A percentile compares a stretch with the other conserved stretches of the same genome.
These are phyloP conservation scores for Vararia minispora DNA, from an alignment of 768 basidiomycete genomes.

Conservation along the genomic window DNA sequence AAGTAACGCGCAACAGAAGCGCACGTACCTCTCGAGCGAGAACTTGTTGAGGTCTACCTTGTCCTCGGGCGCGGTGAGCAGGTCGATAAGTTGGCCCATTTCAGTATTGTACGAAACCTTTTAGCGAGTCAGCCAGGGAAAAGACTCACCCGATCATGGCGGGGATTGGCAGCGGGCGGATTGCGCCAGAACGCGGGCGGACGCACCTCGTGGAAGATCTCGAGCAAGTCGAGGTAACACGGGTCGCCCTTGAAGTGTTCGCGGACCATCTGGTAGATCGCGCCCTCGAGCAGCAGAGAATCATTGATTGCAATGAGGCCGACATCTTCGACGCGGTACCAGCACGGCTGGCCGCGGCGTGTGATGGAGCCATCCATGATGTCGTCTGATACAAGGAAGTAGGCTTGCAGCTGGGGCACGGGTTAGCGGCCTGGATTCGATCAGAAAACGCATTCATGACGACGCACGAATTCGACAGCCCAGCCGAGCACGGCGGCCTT, in stretches of 20 bases:
- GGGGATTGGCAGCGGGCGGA: neutral
- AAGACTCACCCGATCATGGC: neutral
- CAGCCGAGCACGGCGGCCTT: conserved; percentile 86
- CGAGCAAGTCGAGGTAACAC: conserved; percentile 84
- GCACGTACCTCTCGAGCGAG: conserved; percentile 70
- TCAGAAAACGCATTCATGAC: neutral
- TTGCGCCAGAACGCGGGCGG: conserved; percentile 5
- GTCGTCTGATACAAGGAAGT: conserved; percentile 94
- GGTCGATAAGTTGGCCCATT: conserved; percentile 91
- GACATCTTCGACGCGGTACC: conserved; percentile 66
- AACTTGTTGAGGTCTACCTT: conserved; percentile 80
- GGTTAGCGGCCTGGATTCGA: neutral
- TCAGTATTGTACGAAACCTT: conserved; percentile 79
- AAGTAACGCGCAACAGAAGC: too few relatives aligned
- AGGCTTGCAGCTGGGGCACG: conserved; percentile 74
- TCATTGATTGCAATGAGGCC: conserved; percentile 92
- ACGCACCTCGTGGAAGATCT: conserved; percentile 79
- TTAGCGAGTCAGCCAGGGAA: neutral
- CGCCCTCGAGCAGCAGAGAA: conserved; percentile 88
- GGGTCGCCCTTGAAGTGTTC: conserved; percentile 68
- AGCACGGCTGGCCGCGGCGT: conserved; percentile 90
- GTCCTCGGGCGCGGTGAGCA: conserved; percentile 92
- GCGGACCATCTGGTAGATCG: conserved; percentile 88
- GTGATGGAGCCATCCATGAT: conserved; percentile 96
- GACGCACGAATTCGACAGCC: conserved; percentile 89